Evolutionary conservation across 1,139 yeast genomes (phyloP), one percentile per base, ranked within the genome.

Genomic region (Zygoascus sp.): DNA sequence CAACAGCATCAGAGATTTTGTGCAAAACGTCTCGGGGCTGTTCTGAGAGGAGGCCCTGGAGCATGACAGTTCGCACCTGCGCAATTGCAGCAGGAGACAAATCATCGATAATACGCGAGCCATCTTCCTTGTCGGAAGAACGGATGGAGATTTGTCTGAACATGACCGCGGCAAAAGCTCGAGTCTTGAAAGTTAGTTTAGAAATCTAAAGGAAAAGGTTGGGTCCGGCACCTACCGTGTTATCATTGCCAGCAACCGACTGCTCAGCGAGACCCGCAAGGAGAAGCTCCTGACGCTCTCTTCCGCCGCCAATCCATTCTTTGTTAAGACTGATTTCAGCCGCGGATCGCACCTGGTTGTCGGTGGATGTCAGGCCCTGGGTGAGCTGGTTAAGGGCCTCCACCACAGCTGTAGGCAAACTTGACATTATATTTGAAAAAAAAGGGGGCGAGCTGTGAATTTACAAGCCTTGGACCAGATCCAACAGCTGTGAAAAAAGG

Each of bases 1-100:
- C 87, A 48, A 92, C 85, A 3, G 96, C 95, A 69, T 92, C 98
- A 3, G 96, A 82, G 47, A 92, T 73, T 63, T 92, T 92, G 65
- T 90, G 97, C 63, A 97, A 81, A 32, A 89, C 90, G 53, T 76
- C 78, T 51, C 79, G 79, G 19, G 84, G 72, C 61, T 81, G 84
- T 49, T 75, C 81, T 2, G 81, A 63, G 5, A 77, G 64, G 56
- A 92, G 87, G 10, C 97, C 97, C 47, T 76, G 75, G 55, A 90
- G 73, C 42, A 92, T 75, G 32, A 79, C 72, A 13, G 72, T 58
- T 57, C 95, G 79, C 49, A 90, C 80, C 60, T 83, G 86, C 30
- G 62, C 65, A 51, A 79, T 74, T 1, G 81, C 83, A 8, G 74
- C 76, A 35, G 75, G 77, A 49, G 80, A 72, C 22, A 88, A 71